Evolutionary conservation across 768 basidiomycete species (phyloP).

Genomic region (Crepidotus variabilis): DNA sequence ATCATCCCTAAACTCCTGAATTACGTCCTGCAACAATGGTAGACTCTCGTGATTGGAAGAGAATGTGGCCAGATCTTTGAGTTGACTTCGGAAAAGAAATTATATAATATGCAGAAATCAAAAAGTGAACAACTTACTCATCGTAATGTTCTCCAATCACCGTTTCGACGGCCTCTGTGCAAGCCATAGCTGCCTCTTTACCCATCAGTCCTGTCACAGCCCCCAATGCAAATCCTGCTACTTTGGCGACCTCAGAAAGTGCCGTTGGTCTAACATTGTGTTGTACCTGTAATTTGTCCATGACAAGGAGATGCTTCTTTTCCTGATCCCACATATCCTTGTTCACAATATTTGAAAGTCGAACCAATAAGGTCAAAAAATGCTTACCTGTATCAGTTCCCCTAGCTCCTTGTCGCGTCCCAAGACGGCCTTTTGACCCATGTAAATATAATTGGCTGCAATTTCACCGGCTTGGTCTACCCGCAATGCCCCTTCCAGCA

Average conservation of each 20-base stretch:
- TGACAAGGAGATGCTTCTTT: conserved; percentile 83
- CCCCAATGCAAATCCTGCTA: conserved; percentile 84
- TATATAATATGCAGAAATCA: conserved; percentile 5
- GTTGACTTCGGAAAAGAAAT: conserved; percentile 53
- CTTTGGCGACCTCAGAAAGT: conserved; percentile 81
- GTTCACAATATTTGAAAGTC: background rate
- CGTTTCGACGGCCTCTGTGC: conserved; percentile 96
- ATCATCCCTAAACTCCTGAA: conserved; percentile 88
- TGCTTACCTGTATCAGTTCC: conserved; percentile 70
- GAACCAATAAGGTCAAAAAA: background rate
- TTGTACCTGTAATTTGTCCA: conserved; percentile 82
- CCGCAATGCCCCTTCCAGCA: conserved; percentile 67
- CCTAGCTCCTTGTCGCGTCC: conserved; percentile 52
- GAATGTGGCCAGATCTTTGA: conserved; percentile 65
- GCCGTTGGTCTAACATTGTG: conserved; percentile 82
- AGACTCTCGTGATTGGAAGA: conserved; percentile 74
- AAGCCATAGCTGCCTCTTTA: conserved; percentile 95
- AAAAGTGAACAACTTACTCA: conserved; percentile 59
- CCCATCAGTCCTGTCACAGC: conserved; percentile 84
- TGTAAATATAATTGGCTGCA: conserved; percentile 95
- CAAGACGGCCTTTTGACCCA: conserved; percentile 78
- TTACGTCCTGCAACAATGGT: conserved; percentile 64
- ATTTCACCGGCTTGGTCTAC: conserved; percentile 96
- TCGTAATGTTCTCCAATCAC: conserved; percentile 98
- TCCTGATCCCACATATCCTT: conserved; percentile 99